Evolutionary conservation across 805 yeast species (phyloP), one percentile per base, ranked within the genome.

Genomic region (Candida nitratophila): DNA sequence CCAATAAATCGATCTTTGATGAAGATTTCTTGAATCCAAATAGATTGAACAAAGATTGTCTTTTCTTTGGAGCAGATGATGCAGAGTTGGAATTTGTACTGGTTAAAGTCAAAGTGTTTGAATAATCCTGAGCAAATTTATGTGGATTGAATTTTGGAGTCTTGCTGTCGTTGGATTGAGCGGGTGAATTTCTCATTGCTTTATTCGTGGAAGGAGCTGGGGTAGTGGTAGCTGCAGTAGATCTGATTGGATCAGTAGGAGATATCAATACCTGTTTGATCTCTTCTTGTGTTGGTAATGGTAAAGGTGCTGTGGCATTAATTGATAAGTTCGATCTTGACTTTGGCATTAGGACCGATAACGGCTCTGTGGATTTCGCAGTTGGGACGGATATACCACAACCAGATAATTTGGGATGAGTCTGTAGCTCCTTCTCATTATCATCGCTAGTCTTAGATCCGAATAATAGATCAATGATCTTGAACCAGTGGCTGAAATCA

Each of bases 41-140:
- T 12, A 34, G 16, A 42, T 21, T 26, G 27, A 36, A 17, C 15
- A 22, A 17, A 24, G 40, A 30, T 36, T 26, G 33, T 30, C 21
- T 22, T 21, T 20, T 24, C 14, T 17, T 33, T 33, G 15, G 10
- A 6, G 24, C 3, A 7, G 26, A 22, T n/a, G n/a, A 14, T n/a
- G 24, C 3, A 7, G 26, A 22, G 4, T 34, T 34, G 3, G 24
- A 19, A 16, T 34, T 34, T 11, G 22, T 7, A 17, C 22, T 36
- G 3, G 33, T 29, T 10, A 37, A 27, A 17, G 44, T 44, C 24
- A 55, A 46, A 2, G 54, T 54, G 42, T 54, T 49, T 35, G 51
- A 50, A 41, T 54, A 53, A 31, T 45, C 47, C 17, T 46, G 45
- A 5, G 56, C 62, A 46, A 56, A 54, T 20, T 20, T 26, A 7